phyloP scores from a whole-genome alignment of 495 filamentous ascomycete species.

The Friedmanniomyces simplex region DNA sequence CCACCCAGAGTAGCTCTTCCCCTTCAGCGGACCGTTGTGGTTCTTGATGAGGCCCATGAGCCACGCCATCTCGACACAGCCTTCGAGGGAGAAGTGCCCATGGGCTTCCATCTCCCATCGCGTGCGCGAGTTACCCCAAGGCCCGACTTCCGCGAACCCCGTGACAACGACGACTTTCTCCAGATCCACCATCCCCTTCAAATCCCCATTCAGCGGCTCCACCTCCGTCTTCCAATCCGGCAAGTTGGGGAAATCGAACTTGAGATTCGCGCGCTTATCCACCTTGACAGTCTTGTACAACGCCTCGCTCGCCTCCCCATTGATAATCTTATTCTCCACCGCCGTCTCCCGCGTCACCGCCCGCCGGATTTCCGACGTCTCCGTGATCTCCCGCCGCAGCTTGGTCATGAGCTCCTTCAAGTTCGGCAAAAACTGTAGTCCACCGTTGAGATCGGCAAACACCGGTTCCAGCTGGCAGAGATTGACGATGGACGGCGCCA shows the following conservation, averaged over 20 bases:
- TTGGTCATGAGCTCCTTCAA: constrained; percentile 88
- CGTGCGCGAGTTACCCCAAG: constrained; percentile 96
- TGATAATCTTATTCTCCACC: constrained; percentile 94
- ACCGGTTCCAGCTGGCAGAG: constrained; percentile 93
- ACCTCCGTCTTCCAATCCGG: constrained; percentile 88
- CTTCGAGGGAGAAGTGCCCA: constrained; percentile 93
- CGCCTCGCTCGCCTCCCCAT: constrained; percentile 81
- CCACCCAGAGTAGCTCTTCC: constrained; percentile 94
- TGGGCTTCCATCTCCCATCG: constrained; percentile 99
- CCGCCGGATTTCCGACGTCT: constrained; percentile 85
- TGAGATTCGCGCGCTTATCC: constrained; percentile 93
- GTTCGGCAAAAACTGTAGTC: constrained; percentile 93
- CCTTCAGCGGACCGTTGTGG: constrained; percentile 96
- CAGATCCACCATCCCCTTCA: constrained; percentile 97
- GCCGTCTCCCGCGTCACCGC: constrained; percentile 93
- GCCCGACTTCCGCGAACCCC: constrained; percentile 90
- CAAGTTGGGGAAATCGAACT: constrained; percentile 81
- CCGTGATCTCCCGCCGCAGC: constrained; percentile 81
- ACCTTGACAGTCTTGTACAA: constrained; percentile 91
- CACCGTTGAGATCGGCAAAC: constrained; percentile 93
- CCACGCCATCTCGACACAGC: constrained; percentile 99
- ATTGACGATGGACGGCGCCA: constrained; percentile 89
- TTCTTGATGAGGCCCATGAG: constrained; percentile 99
- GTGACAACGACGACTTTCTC: constrained; percentile 97
- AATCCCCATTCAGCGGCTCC: constrained; percentile 70